Conservation (phyloP, 257 asterid species). For the Plectranthus barbatus region DNA sequence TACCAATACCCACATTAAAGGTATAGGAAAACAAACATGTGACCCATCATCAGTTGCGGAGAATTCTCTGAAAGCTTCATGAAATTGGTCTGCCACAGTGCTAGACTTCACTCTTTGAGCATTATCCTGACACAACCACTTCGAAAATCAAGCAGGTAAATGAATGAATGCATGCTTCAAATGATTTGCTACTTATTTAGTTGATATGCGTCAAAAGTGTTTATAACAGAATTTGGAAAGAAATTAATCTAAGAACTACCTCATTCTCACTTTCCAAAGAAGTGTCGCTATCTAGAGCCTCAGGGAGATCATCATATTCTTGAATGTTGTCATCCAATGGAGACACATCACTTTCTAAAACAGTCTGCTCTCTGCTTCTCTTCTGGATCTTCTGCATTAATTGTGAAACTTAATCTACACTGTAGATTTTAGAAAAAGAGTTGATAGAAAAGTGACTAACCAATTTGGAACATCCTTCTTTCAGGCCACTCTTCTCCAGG, state of each 20-base stretch:
- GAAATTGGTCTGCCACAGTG: slow-evolving; percentile 76
- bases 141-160: slow-evolving; percentile 7
- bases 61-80: slow-evolving; percentile 54
- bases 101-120: slow-evolving; percentile 26
- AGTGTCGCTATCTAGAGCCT: slow-evolving; percentile 30
- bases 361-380: slow-evolving; percentile 18
- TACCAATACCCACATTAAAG: slow-evolving; percentile 43
- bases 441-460: slow-evolving; percentile 27
- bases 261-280: slow-evolving; percentile 44
- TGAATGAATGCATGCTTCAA: slow-evolving; percentile 11
- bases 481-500: slow-evolving; percentile 31
- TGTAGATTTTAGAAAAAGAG: slow-evolving; percentile 3
- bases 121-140: slow-evolving; percentile 42
- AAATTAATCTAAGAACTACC: slow-evolving; percentile 29
- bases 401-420: neutral
- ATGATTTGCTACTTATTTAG: neutral
- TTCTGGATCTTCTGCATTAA: slow-evolving; percentile 25
- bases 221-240: slow-evolving; percentile 5
- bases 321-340: slow-evolving; percentile 30
- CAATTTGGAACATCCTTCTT: slow-evolving; percentile 33
- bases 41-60: slow-evolving; percentile 26
- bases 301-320: slow-evolving; percentile 39
- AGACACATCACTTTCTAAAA: slow-evolving; percentile 19
- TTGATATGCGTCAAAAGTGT: slow-evolving; percentile 8
- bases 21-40: slow-evolving; percentile 23